Base-by-base conservation (phyloP, 1,139 yeast species). In the Pichia sp. region DNA sequence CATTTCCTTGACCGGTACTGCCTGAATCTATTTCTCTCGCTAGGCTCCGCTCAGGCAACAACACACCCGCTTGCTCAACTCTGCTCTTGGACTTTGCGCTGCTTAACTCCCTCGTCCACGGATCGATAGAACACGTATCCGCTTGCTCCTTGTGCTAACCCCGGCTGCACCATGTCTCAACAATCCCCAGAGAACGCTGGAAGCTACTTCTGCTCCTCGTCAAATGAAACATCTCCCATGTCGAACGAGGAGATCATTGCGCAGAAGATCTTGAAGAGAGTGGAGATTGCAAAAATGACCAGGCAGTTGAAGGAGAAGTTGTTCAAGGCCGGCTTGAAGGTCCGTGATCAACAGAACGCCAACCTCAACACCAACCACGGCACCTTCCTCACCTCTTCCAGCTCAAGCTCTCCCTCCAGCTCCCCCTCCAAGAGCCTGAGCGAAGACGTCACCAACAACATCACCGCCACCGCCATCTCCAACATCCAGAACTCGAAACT, bases 281-380 rank as follows among this genome's bases (percentile, higher is more conserved):
- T 74, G 3, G 76, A 73, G 56, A 66, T 74, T 6, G 75, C 77
- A 6, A 68, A 75, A 53, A 70, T 74, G 53, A 72, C 77, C 1
- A 63, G 76, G 53, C 76, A 72, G 56, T 60, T 74, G 29, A 73
- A 72, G 59, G 64, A 70, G 8, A 68, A 72, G 55, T 61, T 74
- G 19, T 69, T 71, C 26, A 72, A 69, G 56, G 75, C 76, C 2
- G 75, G 73, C 16, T 52, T 70, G 26, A 70, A 68, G 49, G 72
- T 68, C 2, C 63, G 66, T 46, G 64, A 63, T 48, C 67, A 65
- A 47, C 43, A 42, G 32, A 47, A 26, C 5, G 29, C 36, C 32
- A 8, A 45, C 23, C 11, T 42, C n/a, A 42, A 42, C 15, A 10
- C 23, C n/a, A 43, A 34, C n/a, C 8, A 19, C 48, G 38, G 11